Evolutionary conservation across 305 asterid genomes (phyloP), one percentile per base, ranked within the genome.

Genomic region (Rubia tinctorum): DNA sequence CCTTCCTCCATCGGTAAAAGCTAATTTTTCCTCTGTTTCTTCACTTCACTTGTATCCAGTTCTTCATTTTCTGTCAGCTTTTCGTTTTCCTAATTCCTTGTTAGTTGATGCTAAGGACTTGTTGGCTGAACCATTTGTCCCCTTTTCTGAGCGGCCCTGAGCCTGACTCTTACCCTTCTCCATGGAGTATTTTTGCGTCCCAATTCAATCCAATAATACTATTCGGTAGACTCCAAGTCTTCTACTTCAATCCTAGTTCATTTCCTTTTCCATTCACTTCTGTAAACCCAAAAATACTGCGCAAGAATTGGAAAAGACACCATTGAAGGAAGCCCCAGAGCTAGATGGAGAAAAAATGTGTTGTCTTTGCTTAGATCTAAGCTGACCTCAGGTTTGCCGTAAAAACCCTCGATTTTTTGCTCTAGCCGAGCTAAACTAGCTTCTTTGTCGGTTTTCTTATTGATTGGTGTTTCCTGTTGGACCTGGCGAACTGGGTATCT

Each of bases 321-420:
- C 68, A 63, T 27, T 27, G 44, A 37, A 58, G 30, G 30, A 20
- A 64, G 23, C 25, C n/a, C 60, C 60, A 55, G n/a, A 55, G 60
- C 60, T 55, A 39, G 15, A 30, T 12, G 22, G 23, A 60, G 10
- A 39, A 11, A 12, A 10, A 20, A 18, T 34, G 51, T 44, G 8
- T 5, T 44, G 23, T n/a, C 42, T 23, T 7, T 22, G 66, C 70
- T 75, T 75, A 80, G 86, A 83, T 83, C 86, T 75, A 81, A 75
- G 80, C 80, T 47, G 45, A 47, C 8, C 66, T 14, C 44, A 13
- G 6, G 62, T 61, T 65, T 79, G 20, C 47, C 62, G 27, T 37
- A 58, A 22, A 58, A 34, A 58, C 69, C 72, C 27, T 76, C 71
- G 68, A 66, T 72, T 40, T 72, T 12, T 23, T 23, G 65, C 37